phyloP scores from a whole-genome alignment of 1,139 yeast genomes.

The Lodderomyces oxycetoniae region DNA sequence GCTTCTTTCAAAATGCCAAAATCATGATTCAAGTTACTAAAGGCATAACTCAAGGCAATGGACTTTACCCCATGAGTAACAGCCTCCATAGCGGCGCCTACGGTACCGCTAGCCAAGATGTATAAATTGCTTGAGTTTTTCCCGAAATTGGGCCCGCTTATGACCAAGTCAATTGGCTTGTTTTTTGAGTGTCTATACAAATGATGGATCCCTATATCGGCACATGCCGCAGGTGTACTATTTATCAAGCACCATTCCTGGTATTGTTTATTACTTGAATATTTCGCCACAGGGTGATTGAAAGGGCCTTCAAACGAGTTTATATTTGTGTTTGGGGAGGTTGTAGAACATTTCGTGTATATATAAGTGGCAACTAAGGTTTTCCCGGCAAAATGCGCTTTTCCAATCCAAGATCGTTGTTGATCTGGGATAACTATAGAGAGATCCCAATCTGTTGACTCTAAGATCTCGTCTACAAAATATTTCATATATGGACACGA shows the following conservation, averaged over 20 bases:
- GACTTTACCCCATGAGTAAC: slow-evolving; percentile 72
- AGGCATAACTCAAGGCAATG: slow-evolving; percentile 82
- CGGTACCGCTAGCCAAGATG: slow-evolving; percentile 90
- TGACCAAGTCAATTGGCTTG: slow-evolving; percentile 72
- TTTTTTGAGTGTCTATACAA: slow-evolving; percentile 43
- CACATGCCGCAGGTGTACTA: slow-evolving; percentile 95
- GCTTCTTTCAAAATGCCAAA: slow-evolving; percentile 58
- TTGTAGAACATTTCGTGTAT: slow-evolving; percentile 45
- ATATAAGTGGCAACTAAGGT: slow-evolving; percentile 64
- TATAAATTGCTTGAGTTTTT: slow-evolving; percentile 88
- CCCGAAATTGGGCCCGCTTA: slow-evolving; percentile 95
- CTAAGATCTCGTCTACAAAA: slow-evolving; percentile 64
- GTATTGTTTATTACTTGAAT: slow-evolving; percentile 27
- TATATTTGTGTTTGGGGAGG: slow-evolving; percentile 19
- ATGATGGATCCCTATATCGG: slow-evolving; percentile 85
- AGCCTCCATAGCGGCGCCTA: slow-evolving; percentile 97
- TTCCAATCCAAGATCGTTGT: slow-evolving; percentile 92
- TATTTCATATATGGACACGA: slow-evolving; percentile 86
- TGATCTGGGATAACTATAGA: slow-evolving; percentile 79
- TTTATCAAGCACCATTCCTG: slow-evolving; percentile 85
- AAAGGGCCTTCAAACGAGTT: slow-evolving; percentile 70
- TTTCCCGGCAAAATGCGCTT: slow-evolving; percentile 91
- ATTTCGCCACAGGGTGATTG: slow-evolving; percentile 35
- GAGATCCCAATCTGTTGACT: slow-evolving; percentile 74
- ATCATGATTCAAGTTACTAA: slow-evolving; percentile 51